Evolutionary conservation across 192 early-diverging fungal species (phyloP).

Genomic region (Rhizophagus sp.): DNA sequence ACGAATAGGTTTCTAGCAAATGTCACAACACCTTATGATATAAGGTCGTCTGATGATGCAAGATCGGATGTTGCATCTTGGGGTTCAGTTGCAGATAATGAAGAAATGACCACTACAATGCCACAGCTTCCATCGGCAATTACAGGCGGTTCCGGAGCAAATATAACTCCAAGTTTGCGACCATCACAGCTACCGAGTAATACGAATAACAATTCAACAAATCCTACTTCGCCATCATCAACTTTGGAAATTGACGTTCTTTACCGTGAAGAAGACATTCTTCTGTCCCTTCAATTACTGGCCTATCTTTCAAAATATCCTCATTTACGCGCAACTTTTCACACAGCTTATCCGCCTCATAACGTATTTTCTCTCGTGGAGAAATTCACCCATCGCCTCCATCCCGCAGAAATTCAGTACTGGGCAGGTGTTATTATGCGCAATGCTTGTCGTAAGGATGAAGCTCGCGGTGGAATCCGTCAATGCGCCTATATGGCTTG

Average conservation of each 20-base stretch:
- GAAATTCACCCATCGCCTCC: slow-evolving; percentile 68
- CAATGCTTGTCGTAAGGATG: slow-evolving; percentile 78
- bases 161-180: slow-evolving; percentile 9
- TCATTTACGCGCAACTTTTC: slow-evolving; percentile 67
- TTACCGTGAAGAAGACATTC: slow-evolving; percentile 79
- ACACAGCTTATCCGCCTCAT: slow-evolving; percentile 46
- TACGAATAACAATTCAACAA: slow-evolving; percentile 28
- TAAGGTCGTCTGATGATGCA: slow-evolving; percentile 25
- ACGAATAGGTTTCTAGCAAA: slow-evolving; percentile 26
- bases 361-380: slow-evolving; percentile 83
- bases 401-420: slow-evolving; percentile 65
- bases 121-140: slow-evolving; percentile 4
- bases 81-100: slow-evolving; percentile 30
- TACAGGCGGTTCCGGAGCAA: slow-evolving; percentile 9
- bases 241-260: slow-evolving; percentile 54
- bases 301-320: slow-evolving; percentile 91
- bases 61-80: slow-evolving; percentile 33
- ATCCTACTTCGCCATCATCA: slow-evolving; percentile 30
- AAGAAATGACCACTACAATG: slow-evolving; percentile 24
- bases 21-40: slow-evolving; percentile 27
- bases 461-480: slow-evolving; percentile 65
- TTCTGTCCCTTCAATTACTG: slow-evolving; percentile 80
- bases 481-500: slow-evolving; percentile 81
- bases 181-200: slow-evolving; percentile 32
- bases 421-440: slow-evolving; percentile 82